Percentiles rank a stretch among this genome's conserved stretches.
phyloP scores from a whole-genome alignment of 1,284 basidiomycete genomes.

The Ceratobasidium sp. region DNA sequence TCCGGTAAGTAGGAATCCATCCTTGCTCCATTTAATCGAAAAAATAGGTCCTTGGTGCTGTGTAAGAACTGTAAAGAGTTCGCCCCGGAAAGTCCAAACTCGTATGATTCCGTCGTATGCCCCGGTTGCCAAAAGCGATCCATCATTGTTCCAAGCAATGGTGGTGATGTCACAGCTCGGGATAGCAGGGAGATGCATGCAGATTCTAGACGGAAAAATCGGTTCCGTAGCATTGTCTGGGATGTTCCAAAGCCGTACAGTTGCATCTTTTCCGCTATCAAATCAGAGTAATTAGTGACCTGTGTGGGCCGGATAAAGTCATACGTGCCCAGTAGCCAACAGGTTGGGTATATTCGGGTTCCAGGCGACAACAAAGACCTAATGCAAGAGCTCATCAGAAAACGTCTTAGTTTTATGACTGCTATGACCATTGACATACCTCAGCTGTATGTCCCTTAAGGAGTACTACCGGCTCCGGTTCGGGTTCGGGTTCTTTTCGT shows the following conservation, averaged over 20 bases:
- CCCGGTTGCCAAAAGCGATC: constrained; percentile 79
- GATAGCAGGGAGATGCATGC: constrained; percentile 66
- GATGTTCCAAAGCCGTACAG: constrained; percentile 81
- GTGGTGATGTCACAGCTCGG: constrained; percentile 75
- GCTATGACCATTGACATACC: constrained; percentile 26
- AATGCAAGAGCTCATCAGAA: constrained; percentile 3
- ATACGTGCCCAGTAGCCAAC: constrained; percentile 78
- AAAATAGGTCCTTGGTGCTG: constrained; percentile 79
- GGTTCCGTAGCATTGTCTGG: constrained; percentile 60
- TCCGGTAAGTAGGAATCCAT: constrained; percentile 78
- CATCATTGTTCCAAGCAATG: constrained; percentile 79
- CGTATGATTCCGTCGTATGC: constrained; percentile 80
- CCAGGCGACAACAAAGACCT: constrained; percentile 87
- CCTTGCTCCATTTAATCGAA: constrained; percentile 77
- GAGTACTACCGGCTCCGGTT: constrained; percentile 38
- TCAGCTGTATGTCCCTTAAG: constrained; percentile 49
- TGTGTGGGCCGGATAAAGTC: constrained; percentile 5
- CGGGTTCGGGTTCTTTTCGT: constrained; percentile 20
- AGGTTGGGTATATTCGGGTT: constrained; percentile 75
- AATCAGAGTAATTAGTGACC: neutral
- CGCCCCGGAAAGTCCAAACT: constrained; percentile 70
- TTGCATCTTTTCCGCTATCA: constrained; percentile 77
- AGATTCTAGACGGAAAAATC: constrained; percentile 61
- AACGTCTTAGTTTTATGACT: neutral
- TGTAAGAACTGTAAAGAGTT: constrained; percentile 58